These are phyloP conservation scores for Podila verticillata DNA, from an alignment of 192 early-diverging fungal species.

Conservation along the genomic window DNA sequence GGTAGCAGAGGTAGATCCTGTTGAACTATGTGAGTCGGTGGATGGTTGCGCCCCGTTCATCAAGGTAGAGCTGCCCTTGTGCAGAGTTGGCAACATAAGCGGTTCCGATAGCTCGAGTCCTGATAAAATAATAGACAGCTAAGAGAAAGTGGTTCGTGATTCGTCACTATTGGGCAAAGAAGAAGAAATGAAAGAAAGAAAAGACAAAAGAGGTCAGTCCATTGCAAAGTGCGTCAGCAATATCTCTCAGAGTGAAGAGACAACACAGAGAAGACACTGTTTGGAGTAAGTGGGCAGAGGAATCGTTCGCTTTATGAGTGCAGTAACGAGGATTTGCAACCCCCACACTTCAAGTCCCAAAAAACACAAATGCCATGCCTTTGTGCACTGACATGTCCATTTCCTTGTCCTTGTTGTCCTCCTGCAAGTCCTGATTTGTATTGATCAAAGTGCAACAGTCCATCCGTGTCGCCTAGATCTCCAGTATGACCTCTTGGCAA, in stretches of 20 bases:
- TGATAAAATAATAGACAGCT: not conserved
- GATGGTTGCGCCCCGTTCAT: constrained; percentile 21
- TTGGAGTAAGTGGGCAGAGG: too few relatives aligned
- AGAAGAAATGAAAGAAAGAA: not conserved
- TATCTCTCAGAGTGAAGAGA: not conserved
- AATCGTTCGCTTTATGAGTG: too few relatives aligned
- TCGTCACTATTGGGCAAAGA: not conserved
- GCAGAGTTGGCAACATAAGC: constrained; percentile 38
- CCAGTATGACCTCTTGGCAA: too few relatives aligned
- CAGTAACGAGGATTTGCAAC: too few relatives aligned
- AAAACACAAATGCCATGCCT: too few relatives aligned
- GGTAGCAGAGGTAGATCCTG: constrained; percentile 22
- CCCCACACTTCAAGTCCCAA: too few relatives aligned
- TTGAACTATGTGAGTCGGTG: constrained; percentile 14
- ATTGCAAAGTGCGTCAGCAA: constrained; percentile 1
- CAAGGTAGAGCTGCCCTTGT: constrained; percentile 28
- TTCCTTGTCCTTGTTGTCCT: too few relatives aligned
- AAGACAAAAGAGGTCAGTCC: not conserved
- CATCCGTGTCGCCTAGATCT: too few relatives aligned
- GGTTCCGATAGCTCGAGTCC: not conserved
- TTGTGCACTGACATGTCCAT: too few relatives aligned
- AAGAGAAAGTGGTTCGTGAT: not conserved
- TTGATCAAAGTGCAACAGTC: too few relatives aligned
- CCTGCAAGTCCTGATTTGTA: too few relatives aligned
- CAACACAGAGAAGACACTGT: not conserved